Evolutionary conservation across 2,329 filamentous ascomycete species (phyloP), one percentile per base, ranked within the genome.

Genomic region (Arthrobotrys iridis): DNA sequence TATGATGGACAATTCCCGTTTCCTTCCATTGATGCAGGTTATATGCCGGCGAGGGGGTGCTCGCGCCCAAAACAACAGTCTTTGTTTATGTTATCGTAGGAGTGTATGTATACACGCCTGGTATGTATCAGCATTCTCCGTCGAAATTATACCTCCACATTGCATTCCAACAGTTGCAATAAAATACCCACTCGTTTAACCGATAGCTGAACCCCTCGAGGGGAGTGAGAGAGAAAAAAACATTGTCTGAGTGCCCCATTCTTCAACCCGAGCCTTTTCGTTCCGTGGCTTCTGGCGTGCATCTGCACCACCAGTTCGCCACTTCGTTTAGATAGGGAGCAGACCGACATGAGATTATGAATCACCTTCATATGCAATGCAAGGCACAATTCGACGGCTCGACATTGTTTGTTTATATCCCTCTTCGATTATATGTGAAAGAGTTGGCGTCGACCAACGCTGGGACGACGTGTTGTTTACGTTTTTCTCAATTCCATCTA

Each of bases 401-500:
- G 13, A 35, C 26, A 7, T 13, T 33, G 22, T 63, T 55, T 75
- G 57, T 75, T 75, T 67, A 68, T 58, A 37, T 75, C 30, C 37
- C 18, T 11, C n/a, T 35, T 5, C 5, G 10, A 28, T 10, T 22
- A n/a, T 30, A 45, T 33, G 26, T 41, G 57, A 55, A 58, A 62
- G n/a, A 60, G 8, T 18, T 45, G 37, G 46, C 26, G 57, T 64
- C 71, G 48, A 64, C 41, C 11, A 57, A 67, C 37, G 55, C 13
- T 45, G 46, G 57, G 58, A 45, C 40, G 30, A 75, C 71, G 71
- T 65, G 71, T 75, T 75, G 71, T 75, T 75, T 75, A 75, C 63
- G 30, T 75, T 75, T 75, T 68, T 6, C 71, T 68, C 30, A 24
- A 62, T 74, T 62, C 43, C 24, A 57, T 67, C 57, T 63, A 57